Percentiles rank a stretch among this genome's conserved stretches.
These are phyloP conservation scores for Urtica urens DNA, from an alignment of 306 rosid species.

Conservation along the genomic window DNA sequence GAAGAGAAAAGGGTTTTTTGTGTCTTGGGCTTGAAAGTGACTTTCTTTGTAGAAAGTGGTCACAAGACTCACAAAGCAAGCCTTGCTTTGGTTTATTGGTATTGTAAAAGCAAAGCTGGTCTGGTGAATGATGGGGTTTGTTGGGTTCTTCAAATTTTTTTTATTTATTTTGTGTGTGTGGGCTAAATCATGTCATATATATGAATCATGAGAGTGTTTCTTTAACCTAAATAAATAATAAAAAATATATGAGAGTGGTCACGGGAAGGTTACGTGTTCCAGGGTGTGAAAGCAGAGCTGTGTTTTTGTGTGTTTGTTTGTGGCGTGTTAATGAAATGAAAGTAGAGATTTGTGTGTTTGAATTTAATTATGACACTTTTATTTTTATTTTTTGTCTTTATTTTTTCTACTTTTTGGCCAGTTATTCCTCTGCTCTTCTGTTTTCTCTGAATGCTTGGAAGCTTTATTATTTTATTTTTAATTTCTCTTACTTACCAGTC, in stretches of 20 bases:
- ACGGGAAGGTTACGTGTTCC: slow-evolving; percentile 6
- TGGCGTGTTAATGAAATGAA: slow-evolving; percentile 1
- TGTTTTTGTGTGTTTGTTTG: background rate
- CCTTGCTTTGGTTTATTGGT: background rate
- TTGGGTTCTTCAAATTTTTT: slow-evolving; percentile 3
- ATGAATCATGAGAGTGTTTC: too few species aligned
- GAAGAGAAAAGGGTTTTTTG: slow-evolving; percentile 4
- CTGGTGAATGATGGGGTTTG: too few species aligned
- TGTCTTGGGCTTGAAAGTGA: slow-evolving; percentile 9
- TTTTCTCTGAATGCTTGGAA: too few species aligned
- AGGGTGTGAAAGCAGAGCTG: slow-evolving; percentile 1
- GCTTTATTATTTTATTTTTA: too few species aligned
- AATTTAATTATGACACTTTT: background rate
- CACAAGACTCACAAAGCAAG: too few species aligned
- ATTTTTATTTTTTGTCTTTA: background rate
- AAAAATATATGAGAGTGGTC: too few species aligned
- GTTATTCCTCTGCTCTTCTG: too few species aligned
- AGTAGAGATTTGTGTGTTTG: slow-evolving; percentile 1
- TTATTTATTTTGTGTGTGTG: too few species aligned
- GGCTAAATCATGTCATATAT: too few species aligned
- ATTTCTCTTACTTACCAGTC: too few species aligned
- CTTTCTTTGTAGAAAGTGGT: background rate
- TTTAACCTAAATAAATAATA: too few species aligned
- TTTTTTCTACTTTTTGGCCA: background rate
- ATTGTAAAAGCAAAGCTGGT: background rate